Evolutionary conservation across 441 rosid species (phyloP).

Genomic region (Iberis amara): DNA sequence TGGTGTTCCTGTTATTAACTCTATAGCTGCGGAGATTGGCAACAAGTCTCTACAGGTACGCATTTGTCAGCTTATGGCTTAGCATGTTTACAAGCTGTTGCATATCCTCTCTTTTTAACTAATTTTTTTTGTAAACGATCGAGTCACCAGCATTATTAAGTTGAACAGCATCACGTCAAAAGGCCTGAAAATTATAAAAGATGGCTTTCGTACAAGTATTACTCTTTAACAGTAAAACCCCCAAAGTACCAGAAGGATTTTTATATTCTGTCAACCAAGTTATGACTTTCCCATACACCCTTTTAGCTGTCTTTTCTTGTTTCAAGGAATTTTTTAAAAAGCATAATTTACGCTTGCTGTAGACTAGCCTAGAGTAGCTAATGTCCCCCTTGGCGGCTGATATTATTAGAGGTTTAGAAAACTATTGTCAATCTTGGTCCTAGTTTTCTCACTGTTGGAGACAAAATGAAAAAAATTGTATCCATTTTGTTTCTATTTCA

Average conservation of each 20-base stretch:
- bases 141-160: constrained; percentile 8
- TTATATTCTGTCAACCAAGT: constrained; percentile 19
- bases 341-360: constrained; percentile 2
- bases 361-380: constrained; percentile 19
- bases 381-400: constrained; percentile 15
- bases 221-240: constrained; percentile 6
- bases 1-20: constrained; percentile 53
- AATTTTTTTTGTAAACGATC: neutral
- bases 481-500: constrained; percentile 26
- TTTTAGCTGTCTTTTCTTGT: constrained; percentile 10
- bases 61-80: constrained; percentile 15
- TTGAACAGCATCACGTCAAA: constrained; percentile 8
- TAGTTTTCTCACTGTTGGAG: constrained; percentile 17
- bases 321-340: neutral
- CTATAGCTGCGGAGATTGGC: constrained; percentile 48
- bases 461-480: constrained; percentile 1
- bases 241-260: constrained; percentile 6
- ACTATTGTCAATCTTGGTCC: constrained; percentile 14
- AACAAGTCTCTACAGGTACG: constrained; percentile 73
- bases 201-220: constrained; percentile 11
- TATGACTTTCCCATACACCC: constrained; percentile 15
- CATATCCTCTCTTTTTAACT: neutral
- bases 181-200: constrained; percentile 4
- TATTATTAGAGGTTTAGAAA: constrained; percentile 11
- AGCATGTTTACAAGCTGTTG: constrained; percentile 18